These are phyloP conservation scores for Orychophragmus violaceus DNA, from an alignment of 345 rosid genomes.

Conservation along the genomic window DNA sequence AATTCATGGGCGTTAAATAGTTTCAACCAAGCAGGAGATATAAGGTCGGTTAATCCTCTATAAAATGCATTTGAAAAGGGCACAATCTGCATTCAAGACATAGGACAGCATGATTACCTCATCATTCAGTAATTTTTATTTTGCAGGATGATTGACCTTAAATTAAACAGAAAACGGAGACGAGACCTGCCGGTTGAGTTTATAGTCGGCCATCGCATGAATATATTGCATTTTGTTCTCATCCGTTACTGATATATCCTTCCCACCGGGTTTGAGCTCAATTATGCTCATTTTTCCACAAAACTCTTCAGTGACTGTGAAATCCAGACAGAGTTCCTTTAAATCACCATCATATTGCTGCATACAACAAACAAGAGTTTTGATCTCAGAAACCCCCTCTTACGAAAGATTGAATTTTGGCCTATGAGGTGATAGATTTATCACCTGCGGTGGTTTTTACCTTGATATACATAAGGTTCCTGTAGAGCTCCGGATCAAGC, in stretches of 20 bases:
- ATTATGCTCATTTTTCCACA: constrained; percentile 63
- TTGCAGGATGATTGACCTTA: constrained; percentile 1
- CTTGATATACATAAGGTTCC: constrained; percentile 92
- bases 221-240: constrained; percentile 97
- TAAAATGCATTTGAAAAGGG: constrained; percentile 95
- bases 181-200: constrained; percentile 91
- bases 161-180: constrained; percentile 4
- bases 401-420: constrained; percentile 1
- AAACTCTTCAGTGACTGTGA: constrained; percentile 82
- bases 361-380: constrained; percentile 2
- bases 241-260: constrained; percentile 65
- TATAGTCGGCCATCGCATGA: constrained; percentile 97
- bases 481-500: constrained; percentile 90
- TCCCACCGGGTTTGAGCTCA: constrained; percentile 90
- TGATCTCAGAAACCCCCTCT: constrained; percentile 15
- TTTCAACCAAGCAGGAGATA: constrained; percentile 89
- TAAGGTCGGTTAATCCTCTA: constrained; percentile 82
- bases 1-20: constrained; percentile 90
- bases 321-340: constrained; percentile 82
- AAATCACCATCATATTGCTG: constrained; percentile 92
- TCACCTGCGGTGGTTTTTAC: constrained; percentile 43
- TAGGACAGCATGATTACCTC: constrained; percentile 12
- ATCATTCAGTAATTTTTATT: not conserved
- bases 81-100: constrained; percentile 57
- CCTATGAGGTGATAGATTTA: not conserved